Evolutionary conservation across 2,329 filamentous ascomycete genomes (phyloP), one percentile per base, ranked within the genome.

Genomic region (Xylariaceae sp.): DNA sequence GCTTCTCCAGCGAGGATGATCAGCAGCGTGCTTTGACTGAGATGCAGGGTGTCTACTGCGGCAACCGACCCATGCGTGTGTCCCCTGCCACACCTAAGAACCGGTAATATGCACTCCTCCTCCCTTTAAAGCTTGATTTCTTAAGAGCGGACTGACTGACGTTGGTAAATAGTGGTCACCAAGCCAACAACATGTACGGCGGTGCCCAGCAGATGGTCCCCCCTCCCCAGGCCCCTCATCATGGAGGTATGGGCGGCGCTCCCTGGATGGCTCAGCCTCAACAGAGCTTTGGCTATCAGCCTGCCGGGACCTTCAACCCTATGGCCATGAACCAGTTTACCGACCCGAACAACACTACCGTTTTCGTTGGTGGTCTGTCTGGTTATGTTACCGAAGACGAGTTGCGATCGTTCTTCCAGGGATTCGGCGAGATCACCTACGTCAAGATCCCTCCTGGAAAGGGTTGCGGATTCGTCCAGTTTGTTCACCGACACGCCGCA

Each of bases 381-480:
- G 94, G 94, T 66, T 99, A 99, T 71, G 94, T 99, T 64, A 99
- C 94, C 52, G 94, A 99, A 80, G 94, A 99, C 71, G 94, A 99
- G 81, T 88, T 99, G n/a, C 91, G 94, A 64, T 97, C 92, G 0
- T 99, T 99, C 84, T 99, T 99, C 88, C 94, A 99, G 77, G 94
- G 94, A 69, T 99, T 99, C 66, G 94, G 94, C 62, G 94, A 99
- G 75, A 99, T 99, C 73, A 99, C 94, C 70, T 99, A 99, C 75
- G 94, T 99, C 80, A 99, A 99, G 87, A 99, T 99, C 61, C 94
- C 94, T 56, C 93, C 94, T 65, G 94, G 94, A 79, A 99, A 99
- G 85, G 94, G 94, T 68, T 99, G 94, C 72, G 94, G 94, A 60
- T 99, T 99, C 73, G 94, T 99, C 61, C 94, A 99, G 77, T 99